Evolutionary conservation across 257 asterid genomes (phyloP).

Genomic region (Primulina tabacum): DNA sequence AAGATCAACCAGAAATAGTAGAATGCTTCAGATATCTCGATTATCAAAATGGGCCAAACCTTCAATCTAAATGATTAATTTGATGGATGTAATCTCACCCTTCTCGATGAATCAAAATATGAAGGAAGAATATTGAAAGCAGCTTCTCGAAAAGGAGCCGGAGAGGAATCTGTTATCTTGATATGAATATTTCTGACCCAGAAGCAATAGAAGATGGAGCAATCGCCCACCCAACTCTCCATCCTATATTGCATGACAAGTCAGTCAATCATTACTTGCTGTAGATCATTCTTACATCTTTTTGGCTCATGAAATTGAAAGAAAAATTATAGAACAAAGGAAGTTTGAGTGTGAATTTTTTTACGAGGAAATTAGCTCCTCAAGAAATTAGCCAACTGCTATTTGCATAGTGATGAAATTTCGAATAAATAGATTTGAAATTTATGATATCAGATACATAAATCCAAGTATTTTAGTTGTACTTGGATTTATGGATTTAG

Average conservation of each 20-base stretch:
- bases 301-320: neutral
- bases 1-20: neutral
- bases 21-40: neutral
- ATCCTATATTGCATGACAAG: constrained; percentile 46
- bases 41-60: neutral
- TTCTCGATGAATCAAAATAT: constrained; percentile 51
- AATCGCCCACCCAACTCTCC: constrained; percentile 97
- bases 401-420: no score
- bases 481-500: no score
- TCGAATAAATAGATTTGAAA: no score
- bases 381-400: no score
- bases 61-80: neutral
- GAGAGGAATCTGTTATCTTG: constrained; percentile 76
- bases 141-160: constrained; percentile 93
- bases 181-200: constrained; percentile 70
- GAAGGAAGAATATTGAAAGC: constrained; percentile 65
- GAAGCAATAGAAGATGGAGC: constrained; percentile 73
- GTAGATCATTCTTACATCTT: neutral
- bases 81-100: constrained; percentile 35
- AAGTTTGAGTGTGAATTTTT: constrained; percentile 9
- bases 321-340: neutral
- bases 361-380: no score
- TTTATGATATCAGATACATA: no score
- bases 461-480: no score
- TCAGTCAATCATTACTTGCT: constrained; percentile 11